Evolutionary conservation across 2,329 filamentous ascomycete genomes (phyloP), one percentile per base, ranked within the genome.

Genomic region (Trichoderma koningiopsis): DNA sequence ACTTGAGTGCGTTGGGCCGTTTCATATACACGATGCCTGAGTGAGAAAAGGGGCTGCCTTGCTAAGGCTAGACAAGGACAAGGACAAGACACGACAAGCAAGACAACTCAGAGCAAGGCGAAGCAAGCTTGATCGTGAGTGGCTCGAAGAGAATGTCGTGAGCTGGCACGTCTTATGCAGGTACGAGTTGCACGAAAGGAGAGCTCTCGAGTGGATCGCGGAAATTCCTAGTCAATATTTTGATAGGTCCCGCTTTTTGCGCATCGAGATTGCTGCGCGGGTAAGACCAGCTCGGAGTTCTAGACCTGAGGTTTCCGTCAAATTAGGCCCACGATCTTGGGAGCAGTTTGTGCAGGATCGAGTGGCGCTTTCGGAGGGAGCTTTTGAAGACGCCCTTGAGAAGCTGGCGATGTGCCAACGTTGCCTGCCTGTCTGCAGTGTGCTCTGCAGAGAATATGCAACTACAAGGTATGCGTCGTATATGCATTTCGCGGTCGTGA

Each of bases 111-210:
- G 4, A 33, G 47, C 40, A 47, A 14, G 64, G 37, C 55, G 22
- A 53, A 43, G n/a, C 64, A 59, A 19, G 55, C 29, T 29, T 14
- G 62, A 35, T 24, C 35, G 27, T 43, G 49, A 56, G n/a, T n/a
- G 53, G 52, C 29, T 10, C 35, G 35, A 22, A 27, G 5, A 35
- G 53, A 29, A 24, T 49, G 47, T 52, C 58, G 33, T 66, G 63
- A 49, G 63, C 53, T 66, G 63, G 63, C 63, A 43, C 55, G 35
- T 66, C 27, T 22, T 37, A 66, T 66, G 63, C 63, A 66, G 63
- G 63, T 58, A 66, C 53, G 47, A 49, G 40, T 43, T 43, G 6
- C 40, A 43, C 40, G 47, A 55, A 65, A 27, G 29, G 35, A 66
- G 63, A 66, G 63, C 52, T 56, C 52, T 40, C 19, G 16, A 55